Percentiles rank a stretch among this genome's conserved stretches.
These are phyloP conservation scores for Knoxdaviesia capensis DNA, from an alignment of 2,329 filamentous ascomycete genomes.

Conservation along the genomic window DNA sequence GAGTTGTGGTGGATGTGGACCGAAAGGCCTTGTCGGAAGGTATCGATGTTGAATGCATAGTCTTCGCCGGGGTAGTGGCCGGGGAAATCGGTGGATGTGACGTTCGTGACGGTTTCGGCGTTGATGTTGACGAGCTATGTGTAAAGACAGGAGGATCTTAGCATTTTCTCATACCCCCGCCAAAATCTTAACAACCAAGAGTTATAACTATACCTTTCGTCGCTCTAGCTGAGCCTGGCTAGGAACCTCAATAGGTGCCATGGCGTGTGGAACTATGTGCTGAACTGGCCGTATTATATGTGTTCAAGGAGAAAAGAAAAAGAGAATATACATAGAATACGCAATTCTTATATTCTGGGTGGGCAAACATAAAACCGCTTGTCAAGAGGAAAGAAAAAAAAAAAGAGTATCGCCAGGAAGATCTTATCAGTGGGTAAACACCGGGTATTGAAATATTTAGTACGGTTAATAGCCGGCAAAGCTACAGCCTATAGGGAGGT, in stretches of 20 bases:
- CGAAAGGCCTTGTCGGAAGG: constrained; percentile 49
- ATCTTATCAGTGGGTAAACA: no score
- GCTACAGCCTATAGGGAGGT: no score
- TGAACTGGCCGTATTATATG: no score
- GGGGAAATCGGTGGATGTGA: constrained; percentile 79
- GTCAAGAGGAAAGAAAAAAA: no score
- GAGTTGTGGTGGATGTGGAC: constrained; percentile 75
- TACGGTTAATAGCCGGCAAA: no score
- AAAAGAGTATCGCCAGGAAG: no score
- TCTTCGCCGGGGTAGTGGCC: constrained; percentile 81
- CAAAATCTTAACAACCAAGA: neutral
- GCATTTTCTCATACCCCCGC: neutral
- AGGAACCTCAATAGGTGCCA: constrained; percentile 23
- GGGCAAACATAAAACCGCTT: no score
- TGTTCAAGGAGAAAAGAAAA: no score
- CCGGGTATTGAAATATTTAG: no score
- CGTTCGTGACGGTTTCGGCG: constrained; percentile 75
- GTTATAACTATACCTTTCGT: constrained; percentile 30
- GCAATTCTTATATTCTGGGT: no score
- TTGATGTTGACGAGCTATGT: constrained; percentile 66
- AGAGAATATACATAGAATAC: no score
- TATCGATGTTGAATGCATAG: constrained; percentile 54
- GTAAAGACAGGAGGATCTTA: neutral
- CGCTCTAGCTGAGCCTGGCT: constrained; percentile 36
- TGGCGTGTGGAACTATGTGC: constrained; percentile 7